Evolutionary conservation across 441 rosid genomes (phyloP).

Genomic region (Brassica hybrid): DNA sequence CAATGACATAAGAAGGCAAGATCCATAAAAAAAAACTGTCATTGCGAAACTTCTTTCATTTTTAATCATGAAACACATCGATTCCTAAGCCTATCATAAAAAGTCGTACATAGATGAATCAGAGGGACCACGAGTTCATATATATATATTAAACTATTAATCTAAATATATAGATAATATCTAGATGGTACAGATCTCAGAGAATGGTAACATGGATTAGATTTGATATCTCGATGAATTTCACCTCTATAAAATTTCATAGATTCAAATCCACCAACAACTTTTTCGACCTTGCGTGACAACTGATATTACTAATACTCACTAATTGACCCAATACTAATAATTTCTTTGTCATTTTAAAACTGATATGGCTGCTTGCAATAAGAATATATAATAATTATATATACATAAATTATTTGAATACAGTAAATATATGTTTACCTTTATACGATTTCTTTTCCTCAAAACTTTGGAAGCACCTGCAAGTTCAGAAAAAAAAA

Average conservation of each 20-base stretch:
- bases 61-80: background rate
- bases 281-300: background rate
- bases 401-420: background rate
- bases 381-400: background rate
- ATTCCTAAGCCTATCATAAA: background rate
- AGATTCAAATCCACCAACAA: background rate
- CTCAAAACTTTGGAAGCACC: background rate
- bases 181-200: background rate
- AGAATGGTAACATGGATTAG: background rate
- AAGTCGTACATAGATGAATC: background rate
- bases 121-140: background rate
- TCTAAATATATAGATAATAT: background rate
- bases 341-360: background rate
- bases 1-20: background rate
- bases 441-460: slow-evolving; percentile 1
- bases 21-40: background rate
- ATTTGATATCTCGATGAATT: background rate
- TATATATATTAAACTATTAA: background rate
- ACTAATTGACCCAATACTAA: too few relatives aligned
- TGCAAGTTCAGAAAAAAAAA: background rate
- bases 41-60: background rate
- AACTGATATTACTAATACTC: background rate
- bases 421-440: background rate
- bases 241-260: too few relatives aligned
- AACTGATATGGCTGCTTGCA: background rate